These are phyloP conservation scores for Waltiozyma sp. DNA, from an alignment of 1,139 yeast genomes.

Conservation along the genomic window DNA sequence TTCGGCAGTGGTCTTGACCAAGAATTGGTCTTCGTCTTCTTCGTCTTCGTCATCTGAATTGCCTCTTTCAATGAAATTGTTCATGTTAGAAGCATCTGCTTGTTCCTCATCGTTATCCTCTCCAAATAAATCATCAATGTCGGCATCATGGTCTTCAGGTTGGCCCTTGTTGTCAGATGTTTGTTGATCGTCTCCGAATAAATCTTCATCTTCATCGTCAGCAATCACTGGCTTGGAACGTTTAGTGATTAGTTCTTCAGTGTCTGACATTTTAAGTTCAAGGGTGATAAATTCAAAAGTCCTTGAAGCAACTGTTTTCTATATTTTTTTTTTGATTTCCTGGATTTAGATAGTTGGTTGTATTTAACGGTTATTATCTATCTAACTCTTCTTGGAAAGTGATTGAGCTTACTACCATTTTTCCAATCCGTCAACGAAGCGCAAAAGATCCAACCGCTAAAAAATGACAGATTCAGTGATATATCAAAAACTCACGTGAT, in stretches of 20 bases:
- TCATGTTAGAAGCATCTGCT: slow-evolving; percentile 9
- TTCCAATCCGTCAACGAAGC: no score
- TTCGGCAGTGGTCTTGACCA: slow-evolving; percentile 28
- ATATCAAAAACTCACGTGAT: no score
- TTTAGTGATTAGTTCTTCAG: not conserved
- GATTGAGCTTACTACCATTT: no score
- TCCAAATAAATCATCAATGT: slow-evolving; percentile 36
- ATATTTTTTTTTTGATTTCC: no score
- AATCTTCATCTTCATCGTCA: slow-evolving; percentile 13
- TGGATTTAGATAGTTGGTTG: no score
- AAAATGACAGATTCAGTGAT: no score
- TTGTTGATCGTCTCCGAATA: slow-evolving; percentile 9
- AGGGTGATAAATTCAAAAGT: no score
- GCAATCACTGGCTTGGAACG: slow-evolving; percentile 7
- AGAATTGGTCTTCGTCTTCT: slow-evolving; percentile 17
- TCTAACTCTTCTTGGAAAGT: no score
- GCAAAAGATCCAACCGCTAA: no score
- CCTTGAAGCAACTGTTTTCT: no score
- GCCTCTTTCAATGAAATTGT: slow-evolving; percentile 14
- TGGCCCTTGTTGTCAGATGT: slow-evolving; percentile 2
- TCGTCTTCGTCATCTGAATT: slow-evolving; percentile 15
- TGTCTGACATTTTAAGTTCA: not conserved
- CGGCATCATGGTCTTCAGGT: no score
- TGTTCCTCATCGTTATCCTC: slow-evolving; percentile 30
- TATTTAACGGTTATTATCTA: no score